These are phyloP conservation scores for Debaryomycetaceae sp. DNA, from an alignment of 1,139 yeast species.

Conservation along the genomic window DNA sequence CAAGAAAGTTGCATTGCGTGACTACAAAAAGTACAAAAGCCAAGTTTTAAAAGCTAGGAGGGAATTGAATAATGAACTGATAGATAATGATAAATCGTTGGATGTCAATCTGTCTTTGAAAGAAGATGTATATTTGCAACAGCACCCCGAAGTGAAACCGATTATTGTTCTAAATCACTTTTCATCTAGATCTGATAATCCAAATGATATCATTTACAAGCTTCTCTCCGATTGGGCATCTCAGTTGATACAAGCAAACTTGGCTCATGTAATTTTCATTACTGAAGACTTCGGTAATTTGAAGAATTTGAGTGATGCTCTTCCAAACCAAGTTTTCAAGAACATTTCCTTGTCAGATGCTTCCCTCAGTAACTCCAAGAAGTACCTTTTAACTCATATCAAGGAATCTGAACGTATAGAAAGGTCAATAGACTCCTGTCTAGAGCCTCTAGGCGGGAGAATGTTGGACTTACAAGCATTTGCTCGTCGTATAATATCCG, in stretches of 20 bases:
- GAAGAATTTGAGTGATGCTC: slow-evolving; percentile 60
- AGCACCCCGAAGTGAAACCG: slow-evolving; percentile 85
- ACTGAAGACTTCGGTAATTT: slow-evolving; percentile 83
- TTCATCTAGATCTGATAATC: slow-evolving; percentile 51
- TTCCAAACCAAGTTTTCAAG: slow-evolving; percentile 87
- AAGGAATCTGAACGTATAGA: slow-evolving; percentile 22
- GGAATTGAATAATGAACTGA: slow-evolving; percentile 6
- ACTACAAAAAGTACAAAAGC: slow-evolving; percentile 31
- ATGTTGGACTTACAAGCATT: slow-evolving; percentile 91
- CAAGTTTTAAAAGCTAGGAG: slow-evolving; percentile 23
- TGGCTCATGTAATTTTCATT: slow-evolving; percentile 85
- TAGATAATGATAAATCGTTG: slow-evolving; percentile 1
- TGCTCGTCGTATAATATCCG: slow-evolving; percentile 81
- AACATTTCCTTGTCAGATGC: slow-evolving; percentile 79
- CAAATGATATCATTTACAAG: slow-evolving; percentile 66
- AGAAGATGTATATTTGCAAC: slow-evolving; percentile 80
- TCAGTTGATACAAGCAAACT: slow-evolving; percentile 64
- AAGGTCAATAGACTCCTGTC: slow-evolving; percentile 47
- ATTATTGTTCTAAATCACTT: slow-evolving; percentile 80
- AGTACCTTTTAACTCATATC: slow-evolving; percentile 66
- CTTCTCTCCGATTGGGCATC: slow-evolving; percentile 90
- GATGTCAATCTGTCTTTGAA: slow-evolving; percentile 29
- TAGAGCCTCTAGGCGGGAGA: slow-evolving; percentile 87
- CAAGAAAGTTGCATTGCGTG: slow-evolving; percentile 57
- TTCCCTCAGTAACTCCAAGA: slow-evolving; percentile 62